Evolutionary conservation across 768 basidiomycete species (phyloP), one percentile per base, ranked within the genome.

Genomic region (Suillus clintonianus): DNA sequence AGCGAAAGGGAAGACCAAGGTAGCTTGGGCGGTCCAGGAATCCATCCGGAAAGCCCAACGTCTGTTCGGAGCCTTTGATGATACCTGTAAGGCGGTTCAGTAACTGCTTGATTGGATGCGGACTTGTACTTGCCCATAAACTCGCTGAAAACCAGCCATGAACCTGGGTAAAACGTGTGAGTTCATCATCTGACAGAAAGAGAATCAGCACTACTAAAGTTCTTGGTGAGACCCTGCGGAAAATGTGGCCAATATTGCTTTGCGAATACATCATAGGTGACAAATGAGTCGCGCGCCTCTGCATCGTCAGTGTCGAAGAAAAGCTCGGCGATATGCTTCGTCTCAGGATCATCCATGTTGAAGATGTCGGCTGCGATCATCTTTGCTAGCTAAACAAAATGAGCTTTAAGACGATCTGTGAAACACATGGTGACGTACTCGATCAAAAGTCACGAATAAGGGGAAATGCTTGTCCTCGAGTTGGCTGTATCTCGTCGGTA

Each of bases 391-490:
- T 74, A 37, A 22, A 32, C 22, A 32, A 56, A n/a, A 19, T 22
- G 1, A 60, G 22, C 22, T 36, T 27, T 7, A 65, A 47, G 65
- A 56, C 5, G 0, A 32, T 47, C 15, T 19, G 14, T 42, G n/a
- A 19, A 24, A 50, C 1, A 27, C 8, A 3, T 45, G 5, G 3
- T 13, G 2, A 66, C 81, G 58, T 65, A 88, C 90, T 58, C 79
- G 78, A 67, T 90, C 85, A 62, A 86, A 88, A 0, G 90, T 89
- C 1, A 89, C 68, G 65, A 91, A 92, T 47, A 92, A 72, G 0
- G 91, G 90, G 59, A 91, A 92, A 68, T 92, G 83, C 0, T 79
- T 68, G 42, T 89, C 87, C 47, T 77, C 71, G 19, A 92, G 76
- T 13, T 81, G 78, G 59, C 86, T 88, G 64, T 82, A 92, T 41